Percentiles rank a stretch among this genome's conserved stretches.
These are phyloP conservation scores for Gossypium turneri DNA, from an alignment of 345 rosid genomes.

Conservation along the genomic window DNA sequence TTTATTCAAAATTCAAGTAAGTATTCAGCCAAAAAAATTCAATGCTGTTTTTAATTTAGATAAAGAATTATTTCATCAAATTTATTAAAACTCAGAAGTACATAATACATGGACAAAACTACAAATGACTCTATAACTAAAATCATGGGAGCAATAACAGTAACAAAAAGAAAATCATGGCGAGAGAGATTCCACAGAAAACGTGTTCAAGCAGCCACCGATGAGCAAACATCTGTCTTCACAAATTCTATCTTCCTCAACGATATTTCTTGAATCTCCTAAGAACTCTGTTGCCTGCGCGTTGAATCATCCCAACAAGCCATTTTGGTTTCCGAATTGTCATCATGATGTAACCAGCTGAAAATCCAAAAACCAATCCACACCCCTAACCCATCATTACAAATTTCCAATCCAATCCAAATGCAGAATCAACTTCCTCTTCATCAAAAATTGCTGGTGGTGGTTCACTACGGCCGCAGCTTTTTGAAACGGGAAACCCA, in stretches of 20 bases:
- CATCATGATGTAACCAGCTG: neutral
- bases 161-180: no score
- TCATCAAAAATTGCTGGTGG: neutral
- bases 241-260: neutral
- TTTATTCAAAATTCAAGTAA: no score
- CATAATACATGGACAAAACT: no score
- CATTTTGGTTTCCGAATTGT: slow-evolving; percentile 4
- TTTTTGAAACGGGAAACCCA: neutral
- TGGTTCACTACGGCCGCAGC: neutral
- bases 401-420: neutral
- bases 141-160: no score
- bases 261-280: neutral
- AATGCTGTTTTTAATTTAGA: no score
- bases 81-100: no score
- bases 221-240: neutral
- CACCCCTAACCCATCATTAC: neutral
- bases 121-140: no score
- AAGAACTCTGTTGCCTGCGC: neutral
- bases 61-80: no score
- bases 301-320: neutral
- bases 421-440: neutral
- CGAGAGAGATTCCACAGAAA: no score
- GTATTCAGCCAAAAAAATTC: no score
- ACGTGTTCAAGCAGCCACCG: neutral
- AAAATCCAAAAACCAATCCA: neutral